Percentiles rank a stretch among this genome's conserved stretches.
These are phyloP conservation scores for Stevia rebaudiana DNA, from an alignment of 140 eudicot species.

Conservation along the genomic window DNA sequence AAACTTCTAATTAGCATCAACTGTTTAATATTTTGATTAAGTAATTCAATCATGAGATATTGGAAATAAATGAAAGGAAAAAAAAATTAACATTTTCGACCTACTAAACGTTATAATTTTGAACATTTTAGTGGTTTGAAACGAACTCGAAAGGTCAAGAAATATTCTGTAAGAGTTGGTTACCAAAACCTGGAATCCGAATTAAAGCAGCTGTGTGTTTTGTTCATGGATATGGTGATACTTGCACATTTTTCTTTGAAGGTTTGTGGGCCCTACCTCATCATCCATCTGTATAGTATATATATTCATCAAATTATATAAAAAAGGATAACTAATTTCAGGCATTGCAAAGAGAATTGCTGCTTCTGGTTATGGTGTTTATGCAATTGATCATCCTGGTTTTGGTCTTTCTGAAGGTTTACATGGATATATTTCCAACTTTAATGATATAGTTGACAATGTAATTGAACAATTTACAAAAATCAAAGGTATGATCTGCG, in stretches of 20 bases:
- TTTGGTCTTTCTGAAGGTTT: constrained; percentile 94
- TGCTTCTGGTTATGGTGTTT: constrained; percentile 84
- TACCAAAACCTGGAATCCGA: constrained; percentile 76
- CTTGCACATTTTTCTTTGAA: constrained; percentile 97
- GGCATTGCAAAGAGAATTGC: constrained; percentile 90
- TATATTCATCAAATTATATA: background rate
- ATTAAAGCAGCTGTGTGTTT: constrained; percentile 83
- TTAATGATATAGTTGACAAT: constrained; percentile 66
- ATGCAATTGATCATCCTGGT: constrained; percentile 95
- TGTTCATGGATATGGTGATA: constrained; percentile 98
- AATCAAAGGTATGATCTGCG: constrained; percentile 70
- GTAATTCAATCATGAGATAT: background rate
- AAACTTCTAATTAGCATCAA: no score
- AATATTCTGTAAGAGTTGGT: constrained; percentile 89
- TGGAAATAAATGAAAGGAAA: background rate
- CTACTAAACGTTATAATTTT: background rate
- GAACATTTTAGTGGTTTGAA: constrained; percentile 72
- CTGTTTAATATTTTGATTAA: no score
- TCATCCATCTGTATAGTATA: background rate
- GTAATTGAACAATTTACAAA: constrained; percentile 70
- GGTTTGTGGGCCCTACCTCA: constrained; percentile 42
- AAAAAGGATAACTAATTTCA: constrained; percentile 15
- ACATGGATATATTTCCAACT: constrained; percentile 68
- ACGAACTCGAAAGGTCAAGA: constrained; percentile 73
- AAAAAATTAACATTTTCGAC: background rate